Base-by-base conservation (phyloP, 371 early-diverging fungal genomes). In the Chytridium lagenaria region DNA sequence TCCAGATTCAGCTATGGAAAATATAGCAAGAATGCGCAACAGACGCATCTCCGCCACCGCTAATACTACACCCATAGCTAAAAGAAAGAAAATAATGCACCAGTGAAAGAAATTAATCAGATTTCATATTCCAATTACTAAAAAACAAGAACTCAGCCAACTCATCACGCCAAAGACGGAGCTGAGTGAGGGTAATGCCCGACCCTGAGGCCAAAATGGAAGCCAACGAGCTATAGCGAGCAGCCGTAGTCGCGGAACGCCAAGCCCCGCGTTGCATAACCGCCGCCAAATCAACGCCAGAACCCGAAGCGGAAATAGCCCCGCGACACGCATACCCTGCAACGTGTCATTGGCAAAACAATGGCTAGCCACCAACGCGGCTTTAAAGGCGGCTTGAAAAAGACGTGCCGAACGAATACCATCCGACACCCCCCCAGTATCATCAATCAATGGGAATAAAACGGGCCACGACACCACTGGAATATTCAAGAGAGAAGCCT, bases 381-480 rank as follows among this genome's bases (percentile, higher is more conserved):
- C 44, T 44, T 44, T 7, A 44, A 44, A 44, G 23, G 57, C 57
- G 57, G 57, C 26, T 12, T 26, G 26, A 23, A 57, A 31, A 12
- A 10, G 10, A 5, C 57, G 23, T 10, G 7, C 7, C 57, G 57
- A 15, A 5, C 7, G 5, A 23, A 23, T 12, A 5, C 12, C 23
- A 5, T 5, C 7, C 5, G 26, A 7, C 5, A 31, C 65, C 19
- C 65, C 31, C 15, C 26, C 19, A 12, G 16, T 19, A 36, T 15
- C 37, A 36, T 31, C 34, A 26, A 65, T n/a, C 15, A 31, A 51
- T 39, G 65, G 63, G 15, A 63, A 51, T 49, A 33, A 63, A n/a
- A 28, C 28, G 36, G 39, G 44, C 19, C 28, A 40, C 10, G 63
- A 33, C 31, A 34, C 33, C 40, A 33, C 12, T 19, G 39, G 37